phyloP scores from a whole-genome alignment of 306 rosid genomes.

The Gillenia trifoliata region DNA sequence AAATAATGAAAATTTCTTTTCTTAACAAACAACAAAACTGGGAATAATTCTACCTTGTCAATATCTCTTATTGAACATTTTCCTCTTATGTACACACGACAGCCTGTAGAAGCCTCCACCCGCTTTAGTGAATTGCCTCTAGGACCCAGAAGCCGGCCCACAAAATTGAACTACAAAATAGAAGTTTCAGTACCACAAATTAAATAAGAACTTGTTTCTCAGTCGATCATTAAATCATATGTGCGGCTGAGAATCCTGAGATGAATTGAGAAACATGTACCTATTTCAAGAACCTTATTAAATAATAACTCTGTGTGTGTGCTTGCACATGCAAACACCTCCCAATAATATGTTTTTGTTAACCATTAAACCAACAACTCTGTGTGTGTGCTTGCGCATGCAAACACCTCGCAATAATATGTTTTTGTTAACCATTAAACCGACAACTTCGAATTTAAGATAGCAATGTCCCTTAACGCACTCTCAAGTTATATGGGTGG shows the following conservation, averaged over 20 bases:
- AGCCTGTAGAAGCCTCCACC: constrained; percentile 81
- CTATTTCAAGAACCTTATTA: neutral
- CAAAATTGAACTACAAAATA: constrained; percentile 62
- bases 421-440: neutral
- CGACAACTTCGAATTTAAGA: neutral
- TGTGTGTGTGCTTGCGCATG: neutral
- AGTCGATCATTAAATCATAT: neutral
- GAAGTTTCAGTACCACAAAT: constrained; percentile 13
- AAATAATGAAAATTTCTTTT: neutral
- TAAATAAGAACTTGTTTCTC: neutral
- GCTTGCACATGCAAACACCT: neutral
- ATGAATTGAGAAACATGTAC: neutral
- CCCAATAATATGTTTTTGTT: neutral
- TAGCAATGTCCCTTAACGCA: neutral
- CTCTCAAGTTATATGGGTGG: neutral
- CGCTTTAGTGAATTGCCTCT: constrained; percentile 85
- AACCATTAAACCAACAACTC: neutral
- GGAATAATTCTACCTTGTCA: constrained; percentile 30
- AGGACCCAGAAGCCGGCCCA: constrained; percentile 85
- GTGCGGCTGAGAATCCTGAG: neutral
- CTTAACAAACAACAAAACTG: neutral
- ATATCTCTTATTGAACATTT: constrained; percentile 81
- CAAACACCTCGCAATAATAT: neutral
- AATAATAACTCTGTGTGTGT: neutral
- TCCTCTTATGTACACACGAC: constrained; percentile 82